Evolutionary conservation across 441 rosid species (phyloP).

Genomic region (Erodium trifolium): DNA sequence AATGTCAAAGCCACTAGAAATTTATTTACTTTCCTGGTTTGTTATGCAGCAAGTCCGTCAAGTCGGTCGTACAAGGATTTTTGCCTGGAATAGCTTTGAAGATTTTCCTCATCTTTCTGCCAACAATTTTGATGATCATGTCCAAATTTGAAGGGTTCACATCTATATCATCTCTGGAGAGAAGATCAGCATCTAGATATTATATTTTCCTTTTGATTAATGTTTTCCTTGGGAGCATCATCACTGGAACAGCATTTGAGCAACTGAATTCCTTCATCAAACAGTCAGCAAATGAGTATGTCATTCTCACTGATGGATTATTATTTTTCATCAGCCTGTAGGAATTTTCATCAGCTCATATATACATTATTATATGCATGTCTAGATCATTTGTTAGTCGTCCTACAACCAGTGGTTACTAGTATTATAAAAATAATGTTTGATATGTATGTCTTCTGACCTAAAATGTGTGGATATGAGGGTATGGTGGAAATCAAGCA

Average conservation of each 20-base stretch:
- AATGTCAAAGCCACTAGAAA: neutral
- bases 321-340: neutral
- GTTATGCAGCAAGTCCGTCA: conserved; percentile 47
- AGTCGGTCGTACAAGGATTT: conserved; percentile 70
- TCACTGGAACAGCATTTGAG: conserved; percentile 72
- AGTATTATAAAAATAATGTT: neutral
- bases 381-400: neutral
- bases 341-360: neutral
- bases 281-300: conserved; percentile 65
- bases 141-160: conserved; percentile 85
- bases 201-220: conserved; percentile 75
- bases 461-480: neutral
- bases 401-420: neutral
- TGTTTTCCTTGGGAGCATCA: conserved; percentile 64
- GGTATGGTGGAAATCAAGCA: neutral
- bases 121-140: conserved; percentile 85
- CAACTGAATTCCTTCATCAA: conserved; percentile 62
- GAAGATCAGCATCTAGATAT: conserved; percentile 83
- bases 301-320: neutral
- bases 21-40: conserved; percentile 13
- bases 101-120: conserved; percentile 93
- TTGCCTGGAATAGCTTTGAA: conserved; percentile 80
- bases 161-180: conserved; percentile 63
- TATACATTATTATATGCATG: neutral
- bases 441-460: neutral